These are phyloP conservation scores for Blastobotrys persicus DNA, from an alignment of 1,139 yeast genomes.

Conservation along the genomic window DNA sequence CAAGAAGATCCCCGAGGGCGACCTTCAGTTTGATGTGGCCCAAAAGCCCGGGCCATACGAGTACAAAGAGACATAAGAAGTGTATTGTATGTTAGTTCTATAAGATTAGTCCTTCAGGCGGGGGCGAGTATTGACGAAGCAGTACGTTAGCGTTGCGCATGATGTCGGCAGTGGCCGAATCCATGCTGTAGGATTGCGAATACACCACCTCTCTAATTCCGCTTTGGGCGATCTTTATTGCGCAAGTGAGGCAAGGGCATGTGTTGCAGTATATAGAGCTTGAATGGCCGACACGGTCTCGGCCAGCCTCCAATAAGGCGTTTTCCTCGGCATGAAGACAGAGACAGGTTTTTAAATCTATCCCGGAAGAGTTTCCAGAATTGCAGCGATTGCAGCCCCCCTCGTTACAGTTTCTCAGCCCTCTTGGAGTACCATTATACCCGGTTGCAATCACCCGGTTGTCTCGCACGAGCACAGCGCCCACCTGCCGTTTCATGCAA, in stretches of 20 bases:
- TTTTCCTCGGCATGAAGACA: constrained; percentile 98
- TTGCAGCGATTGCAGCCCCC: constrained; percentile 91
- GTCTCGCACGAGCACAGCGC: constrained; percentile 88
- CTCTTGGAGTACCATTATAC: constrained; percentile 94
- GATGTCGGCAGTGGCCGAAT: constrained; percentile 64
- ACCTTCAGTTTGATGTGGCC: constrained; percentile 55
- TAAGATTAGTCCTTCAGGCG: constrained; percentile 39
- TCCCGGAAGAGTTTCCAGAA: constrained; percentile 57
- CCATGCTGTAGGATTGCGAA: constrained; percentile 92
- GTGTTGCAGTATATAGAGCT: constrained; percentile 87
- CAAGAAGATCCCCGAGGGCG: constrained; percentile 47
- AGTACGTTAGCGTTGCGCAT: constrained; percentile 70
- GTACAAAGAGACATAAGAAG: constrained; percentile 37
- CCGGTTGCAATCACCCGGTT: constrained; percentile 92
- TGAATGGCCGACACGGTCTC: constrained; percentile 68
- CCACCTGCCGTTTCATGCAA: constrained; percentile 96
- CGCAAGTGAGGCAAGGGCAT: constrained; percentile 95
- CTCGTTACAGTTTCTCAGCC: constrained; percentile 81
- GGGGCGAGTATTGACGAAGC: constrained; percentile 71
- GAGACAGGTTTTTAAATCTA: constrained; percentile 75
- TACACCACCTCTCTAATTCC: constrained; percentile 93
- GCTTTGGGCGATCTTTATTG: constrained; percentile 89
- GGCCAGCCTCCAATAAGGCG: constrained; percentile 89
- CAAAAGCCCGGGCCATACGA: constrained; percentile 80
- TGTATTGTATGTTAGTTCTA: constrained; percentile 4